These are phyloP conservation scores for Pseudotsuga menziesii DNA, from an alignment of 75 land plant genomes.

Conservation along the genomic window DNA sequence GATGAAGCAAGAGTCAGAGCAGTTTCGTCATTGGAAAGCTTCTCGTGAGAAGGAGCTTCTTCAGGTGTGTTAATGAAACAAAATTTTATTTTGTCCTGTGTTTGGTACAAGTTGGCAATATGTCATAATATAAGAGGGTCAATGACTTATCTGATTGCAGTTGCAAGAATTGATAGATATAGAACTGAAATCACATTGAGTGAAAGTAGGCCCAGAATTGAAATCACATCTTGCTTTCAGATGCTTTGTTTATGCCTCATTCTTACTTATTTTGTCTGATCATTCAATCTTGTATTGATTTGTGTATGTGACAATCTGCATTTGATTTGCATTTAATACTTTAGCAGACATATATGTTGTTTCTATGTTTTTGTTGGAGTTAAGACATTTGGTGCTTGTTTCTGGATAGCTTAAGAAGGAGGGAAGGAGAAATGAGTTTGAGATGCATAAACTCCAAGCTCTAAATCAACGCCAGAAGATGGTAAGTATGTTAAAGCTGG, in stretches of 20 bases:
- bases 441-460: conserved; percentile 97
- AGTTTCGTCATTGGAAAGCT: conserved; percentile 94
- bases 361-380: too few relatives aligned
- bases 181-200: too few relatives aligned
- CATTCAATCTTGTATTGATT: too few relatives aligned
- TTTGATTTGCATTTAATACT: not conserved
- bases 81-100: too few relatives aligned
- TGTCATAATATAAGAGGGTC: too few relatives aligned
- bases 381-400: not conserved
- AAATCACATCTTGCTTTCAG: too few relatives aligned
- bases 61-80: conserved; percentile 51
- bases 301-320: not conserved
- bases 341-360: not conserved
- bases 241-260: too few relatives aligned
- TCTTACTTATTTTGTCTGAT: too few relatives aligned
- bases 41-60: conserved; percentile 93
- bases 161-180: too few relatives aligned
- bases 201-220: too few relatives aligned
- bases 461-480: conserved; percentile 90
- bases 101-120: too few relatives aligned
- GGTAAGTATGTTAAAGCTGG: conserved; percentile 32
- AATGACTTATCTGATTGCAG: too few relatives aligned
- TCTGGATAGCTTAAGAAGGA: conserved; percentile 85
- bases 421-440: conserved; percentile 92
- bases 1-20: conserved; percentile 98